Base-by-base conservation (phyloP, 2,329 filamentous ascomycete genomes). In the Alternaria sp. region DNA sequence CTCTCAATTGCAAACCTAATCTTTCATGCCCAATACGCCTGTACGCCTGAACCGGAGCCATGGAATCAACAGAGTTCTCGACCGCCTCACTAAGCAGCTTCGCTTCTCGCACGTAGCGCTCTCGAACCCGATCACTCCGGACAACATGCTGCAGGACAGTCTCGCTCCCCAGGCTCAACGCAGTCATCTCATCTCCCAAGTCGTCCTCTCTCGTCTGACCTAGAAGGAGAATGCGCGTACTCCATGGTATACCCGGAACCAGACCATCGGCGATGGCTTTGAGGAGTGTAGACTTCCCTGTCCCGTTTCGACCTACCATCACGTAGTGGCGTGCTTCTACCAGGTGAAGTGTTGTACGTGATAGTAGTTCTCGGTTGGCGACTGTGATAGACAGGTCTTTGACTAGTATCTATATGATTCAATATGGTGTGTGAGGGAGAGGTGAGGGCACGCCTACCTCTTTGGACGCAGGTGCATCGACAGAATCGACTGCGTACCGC, bases 281-380 rank as follows among this genome's bases (percentile, higher is more conserved):
- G 15, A 96, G 82, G 7, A 95, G 80, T 0, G 91, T 95, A 5
- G 91, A 94, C 75, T 96, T 96, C 6, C 93, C 93, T 2, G 89
- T 91, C 1, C 93, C 93, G 79, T 96, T 96, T 7, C 91, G 86
- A 0, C 93, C 93, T 19, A 95, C 84, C 2, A 96, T 83, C 0
- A 92, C 92, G 83, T 96, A 96, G 64, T 91, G 86, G 49, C 89
- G 84, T 0, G 91, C 90, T 53, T 89, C 87, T 67, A 95, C 92
- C 4, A 96, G 81, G 23, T 89, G 87, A 36, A 96, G 80, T 60
- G 89, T 89, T 1, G 90, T 91, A 76, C 91, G 88, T 10, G 83
- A 83, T 4, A 96, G 83, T 6, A 96, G 86, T 76, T 96, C 92
- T 76, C 83, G 36, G 71, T 83, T 77, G 73, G 85, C 65, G 72